Evolutionary conservation across 306 rosid genomes (phyloP).

Genomic region (Castanospermum australe): DNA sequence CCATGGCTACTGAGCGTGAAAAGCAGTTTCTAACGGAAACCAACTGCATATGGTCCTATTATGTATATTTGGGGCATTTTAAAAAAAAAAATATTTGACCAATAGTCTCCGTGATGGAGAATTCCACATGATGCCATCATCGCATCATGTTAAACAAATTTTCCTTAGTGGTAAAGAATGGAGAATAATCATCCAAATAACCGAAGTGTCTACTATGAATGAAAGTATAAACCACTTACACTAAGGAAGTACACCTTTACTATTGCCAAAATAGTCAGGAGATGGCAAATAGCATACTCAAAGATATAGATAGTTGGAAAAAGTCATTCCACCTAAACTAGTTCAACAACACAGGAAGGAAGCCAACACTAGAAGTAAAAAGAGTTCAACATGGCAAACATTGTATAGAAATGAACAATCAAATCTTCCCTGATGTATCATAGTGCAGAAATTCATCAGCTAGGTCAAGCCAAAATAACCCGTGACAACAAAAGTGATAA

Average conservation of each 20-base stretch:
- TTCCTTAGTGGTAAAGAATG: background rate
- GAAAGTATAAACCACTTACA: background rate
- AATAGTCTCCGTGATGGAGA: background rate
- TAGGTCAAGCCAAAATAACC: background rate
- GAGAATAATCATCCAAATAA: background rate
- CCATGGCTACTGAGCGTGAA: background rate
- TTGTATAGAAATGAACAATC: background rate
- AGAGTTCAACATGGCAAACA: background rate
- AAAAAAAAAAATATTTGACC: background rate
- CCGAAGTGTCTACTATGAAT: background rate
- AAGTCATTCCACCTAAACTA: background rate
- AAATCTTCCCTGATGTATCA: background rate
- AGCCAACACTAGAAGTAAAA: background rate
- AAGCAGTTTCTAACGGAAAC: background rate
- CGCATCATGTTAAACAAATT: background rate
- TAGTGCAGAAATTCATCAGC: background rate
- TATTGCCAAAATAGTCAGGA: background rate
- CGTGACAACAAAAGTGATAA: background rate
- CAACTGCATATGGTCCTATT: background rate
- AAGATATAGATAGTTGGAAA: background rate
- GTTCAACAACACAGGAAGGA: background rate
- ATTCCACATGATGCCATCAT: background rate
- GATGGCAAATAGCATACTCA: background rate
- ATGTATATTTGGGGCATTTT: background rate
- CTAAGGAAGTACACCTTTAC: background rate